Conservation (phyloP, 2,329 filamentous ascomycete species). For the Sporothrix mexicana region DNA sequence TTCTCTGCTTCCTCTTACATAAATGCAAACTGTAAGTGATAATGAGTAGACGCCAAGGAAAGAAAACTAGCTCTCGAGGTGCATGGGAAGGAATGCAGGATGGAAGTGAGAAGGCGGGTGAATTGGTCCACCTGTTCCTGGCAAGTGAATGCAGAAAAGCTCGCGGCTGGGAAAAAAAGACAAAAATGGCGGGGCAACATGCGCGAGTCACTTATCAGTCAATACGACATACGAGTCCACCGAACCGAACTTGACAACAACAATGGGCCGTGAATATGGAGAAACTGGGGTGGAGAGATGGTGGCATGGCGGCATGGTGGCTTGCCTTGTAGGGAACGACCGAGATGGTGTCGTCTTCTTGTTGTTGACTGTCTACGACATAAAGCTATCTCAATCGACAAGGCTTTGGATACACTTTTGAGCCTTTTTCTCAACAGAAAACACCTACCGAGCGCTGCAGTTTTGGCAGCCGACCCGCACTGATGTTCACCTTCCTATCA, state of each 20-base stretch:
- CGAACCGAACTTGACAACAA: neutral
- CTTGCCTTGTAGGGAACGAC: slow-evolving; percentile 9
- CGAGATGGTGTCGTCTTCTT: neutral
- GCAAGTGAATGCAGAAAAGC: neutral
- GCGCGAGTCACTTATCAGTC: slow-evolving; percentile 3
- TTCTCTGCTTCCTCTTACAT: neutral
- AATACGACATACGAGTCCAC: neutral
- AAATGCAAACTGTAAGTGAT: neutral
- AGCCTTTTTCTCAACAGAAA: neutral
- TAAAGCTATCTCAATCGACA: neutral
- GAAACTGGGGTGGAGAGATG: neutral
- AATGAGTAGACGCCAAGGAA: neutral
- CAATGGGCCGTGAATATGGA: neutral
- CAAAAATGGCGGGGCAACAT: neutral
- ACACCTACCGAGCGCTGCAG: neutral
- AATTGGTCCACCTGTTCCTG: neutral
- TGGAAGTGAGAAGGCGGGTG: neutral
- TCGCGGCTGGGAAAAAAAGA: no score
- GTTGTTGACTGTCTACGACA: neutral
- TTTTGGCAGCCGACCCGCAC: slow-evolving; percentile 24
- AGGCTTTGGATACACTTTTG: neutral
- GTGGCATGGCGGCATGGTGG: neutral
- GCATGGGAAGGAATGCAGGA: neutral
- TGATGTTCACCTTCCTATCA: slow-evolving; percentile 27
- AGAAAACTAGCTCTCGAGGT: neutral